phyloP scores from a whole-genome alignment of 805 yeast species.

The Candida patagonica region DNA sequence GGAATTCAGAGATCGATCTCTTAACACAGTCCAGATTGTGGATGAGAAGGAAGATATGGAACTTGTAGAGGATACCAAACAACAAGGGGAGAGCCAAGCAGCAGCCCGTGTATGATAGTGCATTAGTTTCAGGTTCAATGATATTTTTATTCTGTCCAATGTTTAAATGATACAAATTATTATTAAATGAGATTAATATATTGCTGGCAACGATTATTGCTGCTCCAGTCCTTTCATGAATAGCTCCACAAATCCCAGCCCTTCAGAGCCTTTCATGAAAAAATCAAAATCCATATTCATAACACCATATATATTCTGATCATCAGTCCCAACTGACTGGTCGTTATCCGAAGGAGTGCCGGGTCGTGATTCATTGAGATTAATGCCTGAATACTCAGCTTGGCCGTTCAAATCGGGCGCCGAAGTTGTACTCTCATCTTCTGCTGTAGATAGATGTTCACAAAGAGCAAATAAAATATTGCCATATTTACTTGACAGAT shows the following conservation, averaged over 20 bases:
- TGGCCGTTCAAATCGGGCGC: too few species aligned
- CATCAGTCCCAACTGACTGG: neutral
- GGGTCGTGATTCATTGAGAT: neutral
- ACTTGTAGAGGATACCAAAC: neutral
- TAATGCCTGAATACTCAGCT: too few species aligned
- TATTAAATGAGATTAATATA: too few species aligned
- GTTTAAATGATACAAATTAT: too few species aligned
- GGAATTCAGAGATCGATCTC: constrained; percentile 30
- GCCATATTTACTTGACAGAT: constrained; percentile 63
- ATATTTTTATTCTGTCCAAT: too few species aligned
- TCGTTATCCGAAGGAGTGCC: neutral
- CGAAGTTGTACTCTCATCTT: too few species aligned
- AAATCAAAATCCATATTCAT: constrained; percentile 22
- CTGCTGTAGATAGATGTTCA: neutral
- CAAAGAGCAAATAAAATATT: constrained; percentile 50
- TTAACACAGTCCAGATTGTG: constrained; percentile 11
- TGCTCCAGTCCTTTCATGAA: constrained; percentile 23
- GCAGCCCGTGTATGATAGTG: neutral
- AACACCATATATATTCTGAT: constrained; percentile 11
- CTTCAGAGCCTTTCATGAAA: constrained; percentile 23
- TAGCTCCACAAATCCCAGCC: constrained; percentile 23
- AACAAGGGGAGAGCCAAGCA: neutral
- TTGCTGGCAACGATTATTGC: constrained; percentile 9
- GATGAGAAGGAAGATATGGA: constrained; percentile 1
- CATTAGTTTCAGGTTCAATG: too few species aligned